phyloP scores from a whole-genome alignment of 1,139 yeast species.

The Suhomyces kunorum region DNA sequence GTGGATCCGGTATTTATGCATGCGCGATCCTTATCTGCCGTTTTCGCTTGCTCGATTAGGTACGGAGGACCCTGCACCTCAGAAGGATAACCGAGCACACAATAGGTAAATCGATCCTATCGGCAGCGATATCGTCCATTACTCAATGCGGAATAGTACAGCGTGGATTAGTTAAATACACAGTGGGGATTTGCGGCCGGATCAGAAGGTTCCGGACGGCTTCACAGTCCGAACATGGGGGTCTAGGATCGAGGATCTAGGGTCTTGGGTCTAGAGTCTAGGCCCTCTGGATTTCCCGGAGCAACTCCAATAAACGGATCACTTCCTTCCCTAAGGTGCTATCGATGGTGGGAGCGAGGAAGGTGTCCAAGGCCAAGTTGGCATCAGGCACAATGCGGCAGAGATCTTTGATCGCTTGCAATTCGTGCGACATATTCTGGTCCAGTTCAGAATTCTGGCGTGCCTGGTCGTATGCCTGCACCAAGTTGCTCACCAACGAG shows the following conservation, averaged over 20 bases:
- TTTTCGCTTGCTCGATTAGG: conserved; percentile 1
- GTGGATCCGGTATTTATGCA: background rate
- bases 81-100: background rate
- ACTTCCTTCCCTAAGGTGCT: conserved; percentile 41
- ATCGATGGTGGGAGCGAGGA: conserved; percentile 42
- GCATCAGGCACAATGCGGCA: conserved; percentile 38
- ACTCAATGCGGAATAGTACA: conserved; percentile 5
- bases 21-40: background rate
- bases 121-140: background rate
- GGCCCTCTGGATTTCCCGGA: conserved; percentile 14
- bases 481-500: conserved; percentile 38
- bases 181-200: background rate
- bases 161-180: conserved; percentile 4
- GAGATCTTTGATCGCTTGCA: conserved; percentile 15
- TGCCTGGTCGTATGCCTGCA: conserved; percentile 12
- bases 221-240: background rate
- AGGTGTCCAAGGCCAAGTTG: conserved; percentile 39
- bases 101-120: background rate
- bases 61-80: background rate
- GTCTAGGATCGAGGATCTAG: too few species aligned
- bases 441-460: conserved; percentile 6
- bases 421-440: conserved; percentile 12
- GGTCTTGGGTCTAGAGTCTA: background rate
- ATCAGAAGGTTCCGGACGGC: background rate
- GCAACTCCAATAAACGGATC: conserved; percentile 34